Base-by-base conservation (phyloP, 2,329 filamentous ascomycete species). In the Nothomitra cinnamomea region DNA sequence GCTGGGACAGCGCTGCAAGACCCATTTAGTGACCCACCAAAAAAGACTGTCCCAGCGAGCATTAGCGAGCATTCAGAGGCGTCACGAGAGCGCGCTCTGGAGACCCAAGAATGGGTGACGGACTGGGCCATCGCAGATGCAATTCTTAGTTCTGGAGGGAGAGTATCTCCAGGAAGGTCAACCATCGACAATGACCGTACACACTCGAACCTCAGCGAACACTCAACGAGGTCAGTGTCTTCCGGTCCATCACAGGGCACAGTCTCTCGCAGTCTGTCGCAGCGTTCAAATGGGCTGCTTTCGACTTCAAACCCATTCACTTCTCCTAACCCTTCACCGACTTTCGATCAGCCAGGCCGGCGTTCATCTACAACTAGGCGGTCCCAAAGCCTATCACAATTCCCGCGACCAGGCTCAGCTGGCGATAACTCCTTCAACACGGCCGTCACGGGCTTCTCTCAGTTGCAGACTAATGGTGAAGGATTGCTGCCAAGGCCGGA, bases 21-120 rank as follows among this genome's bases (percentile, higher is more conserved):
- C 32, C 53, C 36, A 2, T 55, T 55, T 24, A n/a, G 53, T 13
- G 51, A 55, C 17, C 53, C 51, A 15, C 50, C 36, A n/a, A 41
- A 52, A 40, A 41, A n/a, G n/a, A 3, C 50, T 15, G 36, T 40
- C 21, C 12, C 21, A 5, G 17, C 32, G n/a, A 32, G 25, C 17
- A 12, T n/a, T 17, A 22, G 50, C 50, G 50, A 43, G 10, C 19
- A 17, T 2, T n/a, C 45, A 17, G 13, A 49, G 3, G 38, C 55
- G 15, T 48, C 56, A 49, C 54, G 54, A 40, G 61, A 61, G 25
- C 60, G 63, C 10, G 61, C 65, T 45, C 57, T 60, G 21, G 64
- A 66, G 45, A 61, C 66, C 12, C 58, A 63, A 36, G 60, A 64
- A 60, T 67, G 65, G 65, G 61, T 65, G n/a, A 56, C 60, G 6